Evolutionary conservation across 1,139 yeast genomes (phyloP), one percentile per base, ranked within the genome.

Genomic region (Nakaseomyces nivariensis): DNA sequence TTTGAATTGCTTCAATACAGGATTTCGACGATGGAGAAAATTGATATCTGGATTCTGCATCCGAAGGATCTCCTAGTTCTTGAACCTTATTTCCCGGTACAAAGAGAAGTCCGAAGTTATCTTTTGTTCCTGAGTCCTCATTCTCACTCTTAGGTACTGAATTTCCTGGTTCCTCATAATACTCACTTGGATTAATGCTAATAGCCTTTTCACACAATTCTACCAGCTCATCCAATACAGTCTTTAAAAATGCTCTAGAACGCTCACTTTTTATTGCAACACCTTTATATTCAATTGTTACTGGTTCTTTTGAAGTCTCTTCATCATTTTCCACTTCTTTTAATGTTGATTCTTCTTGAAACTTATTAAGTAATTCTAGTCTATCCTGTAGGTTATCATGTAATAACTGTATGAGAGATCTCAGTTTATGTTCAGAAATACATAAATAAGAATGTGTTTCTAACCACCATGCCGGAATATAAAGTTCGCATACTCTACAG

Each of bases 381-480:
- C 87, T 96, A 50, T 90, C 97, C 17, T 78, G 68, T 5, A 92
- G 72, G 27, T 77, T 74, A 57, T 94, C 98, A 58, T 92, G 96
- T 47, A 82, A 74, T 37, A 75, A 61, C 58, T 85, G 88, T n/a
- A 92, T 78, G 43, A 83, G 82, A 54, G 89, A 90, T 59, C 82
- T 88, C 3, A 85, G 79, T 57, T 84, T 77, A 66, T 89, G 96
- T 63, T 89, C 97, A 43, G 87, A 79, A 31, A 86, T 72, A 60
- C 99, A 94, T 49, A 86, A 72, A 62, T 89, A 95, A 1, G 94
- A 83, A 67, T 94, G 99, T 48, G 83, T 78, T 60, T 90, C 98
- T 47, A 92, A 74, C 82, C 95, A 92, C 98, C 98, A 94, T 1
- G 92, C 88, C 1, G 96, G 97, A n/a, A 90, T 81, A 48, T 78